Base-by-base conservation (phyloP, 208 protist genomes). In the Wallacemonas sp. region DNA sequence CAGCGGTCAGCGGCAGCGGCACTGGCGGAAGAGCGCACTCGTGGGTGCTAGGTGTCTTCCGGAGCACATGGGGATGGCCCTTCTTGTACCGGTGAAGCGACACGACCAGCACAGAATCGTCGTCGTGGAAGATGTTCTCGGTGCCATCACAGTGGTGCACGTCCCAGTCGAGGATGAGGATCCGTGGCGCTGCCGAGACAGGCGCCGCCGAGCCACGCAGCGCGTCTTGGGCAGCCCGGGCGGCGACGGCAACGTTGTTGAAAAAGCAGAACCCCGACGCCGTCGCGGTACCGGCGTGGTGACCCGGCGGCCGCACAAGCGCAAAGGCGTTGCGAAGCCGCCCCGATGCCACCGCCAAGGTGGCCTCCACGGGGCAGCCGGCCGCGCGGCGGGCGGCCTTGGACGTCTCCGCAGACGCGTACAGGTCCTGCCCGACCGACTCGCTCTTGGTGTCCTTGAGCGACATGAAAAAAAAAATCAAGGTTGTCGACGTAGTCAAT, bases 61-160 rank as follows among this genome's bases (percentile, higher is more conserved):
- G 77, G 5, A 96, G 65, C 8, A 91, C 69, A 74, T 94, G 91
- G 0, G 78, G 81, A 1, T 69, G 64, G 23, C 80, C 86, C 14
- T 81, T 79, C 33, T 82, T 76, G 73, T 98, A 88, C 52, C 97
- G 84, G 69, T 99, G 98, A 5, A 99, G 77, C 3, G 86, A 97
- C 14, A 99, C 75, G 50, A 97, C 97, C 0, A 98, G 79, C 4
- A 98, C 91, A 23, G 79, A 89, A 1, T 84, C 84, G 70, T 97
- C 90, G 49, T 96, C 76, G 55, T 97, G 88, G 66, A 98, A 98
- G 32, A 97, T 89, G 50, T 76, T 85, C 72, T 98, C 94, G 18
- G 93, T 98, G 8, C 95, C 97, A 63, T 98, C 97, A 57, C 97
- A 91, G 79, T 99, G 96, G 48, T 98, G 96, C 10, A 98, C 91